Evolutionary conservation across 2,329 filamentous ascomycete genomes (phyloP), one percentile per base, ranked within the genome.

Genomic region (Cadophora sp.): DNA sequence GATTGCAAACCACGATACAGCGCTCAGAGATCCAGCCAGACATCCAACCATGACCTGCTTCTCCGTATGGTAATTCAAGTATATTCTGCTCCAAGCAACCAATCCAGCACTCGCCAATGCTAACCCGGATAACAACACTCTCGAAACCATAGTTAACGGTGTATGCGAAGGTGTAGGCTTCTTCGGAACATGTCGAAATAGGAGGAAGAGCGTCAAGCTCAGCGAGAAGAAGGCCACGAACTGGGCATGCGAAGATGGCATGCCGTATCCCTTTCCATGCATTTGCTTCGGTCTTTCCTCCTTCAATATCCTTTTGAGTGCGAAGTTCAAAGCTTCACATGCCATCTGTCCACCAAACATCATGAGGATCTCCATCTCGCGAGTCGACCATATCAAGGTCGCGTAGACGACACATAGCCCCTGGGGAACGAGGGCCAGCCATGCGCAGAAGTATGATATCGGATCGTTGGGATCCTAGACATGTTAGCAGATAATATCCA

Each of bases 181-280:
- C 77, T 77, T 84, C 65, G 91, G 91, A 5, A 84, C 83, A 79
- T 97, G 94, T 69, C 95, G 88, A 69, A 94, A 83, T 56, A 97
- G 85, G 55, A 99, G 85, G 82, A 98, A 98, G 24, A 99, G 84
- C 27, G 88, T 85, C 68, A 98, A 82, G 70, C 92, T 96, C 67
- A 97, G 82, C 67, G 93, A 91, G 86, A 97, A 98, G 83, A 93
- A 99, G 66, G 91, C 87, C 69, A 95, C 92, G 79, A 97, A 99
- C 82, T 99, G 96, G 9, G 96, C 92, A 81, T 99, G 96, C 46
- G 94, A 97, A 8, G 88, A 90, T 12, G 96, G 96, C 97, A 99
- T 99, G 75, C 96, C 97, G 78, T 99, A 99, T 72, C 96, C 96
- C 80, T 97, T 97, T 66, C 93, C 88, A 77, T 94, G 89, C 85